Evolutionary conservation across 306 rosid species (phyloP), one percentile per base, ranked within the genome.

Genomic region (Morella rubra): DNA sequence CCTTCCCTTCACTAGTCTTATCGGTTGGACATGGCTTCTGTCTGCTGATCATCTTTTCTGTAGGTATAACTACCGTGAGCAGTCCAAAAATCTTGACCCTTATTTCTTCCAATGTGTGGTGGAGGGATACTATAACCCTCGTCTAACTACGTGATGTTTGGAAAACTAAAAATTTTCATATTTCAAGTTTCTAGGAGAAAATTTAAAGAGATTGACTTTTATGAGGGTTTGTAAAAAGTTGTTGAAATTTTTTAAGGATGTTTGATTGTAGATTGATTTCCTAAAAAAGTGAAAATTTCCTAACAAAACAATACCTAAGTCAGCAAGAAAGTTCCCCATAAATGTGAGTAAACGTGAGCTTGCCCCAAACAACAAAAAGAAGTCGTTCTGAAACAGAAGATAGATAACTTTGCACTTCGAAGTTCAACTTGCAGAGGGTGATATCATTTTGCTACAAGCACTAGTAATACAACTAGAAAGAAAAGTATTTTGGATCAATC

Each of bases 401-500:
- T 32, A 32, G 3, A 32, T 32, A 32, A 32, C 37, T 32, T 32
- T 32, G 37, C 3, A 32, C 37, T 32, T 32, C 37, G 3, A 32
- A 32, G 37, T 32, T 32, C 37, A 32, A 32, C 37, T 2, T 32
- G 37, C 37, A 2, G 37, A 32, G 37, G 37, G 37, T 32, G 37
- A 32, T 32, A 32, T 32, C 37, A 32, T 32, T 32, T 32, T 32
- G 37, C 37, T 32, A 66, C 71, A 66, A 73, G 75, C 41, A n/a
- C 42, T 76, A 52, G 68, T 44, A 61, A 53, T 77, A 68, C 52
- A 44, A 62, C 20, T 55, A 40, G 50, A 40, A 49, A 50, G 47
- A 75, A 72, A 44, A 55, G 41, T 20, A 51, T 52, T 65, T 52
- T 75, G 72, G 60, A 72, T 75, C n/a, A 74, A 47, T 64, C 61